phyloP scores from a whole-genome alignment of 2,329 filamentous ascomycete species.

The Claviceps quebecensis region DNA sequence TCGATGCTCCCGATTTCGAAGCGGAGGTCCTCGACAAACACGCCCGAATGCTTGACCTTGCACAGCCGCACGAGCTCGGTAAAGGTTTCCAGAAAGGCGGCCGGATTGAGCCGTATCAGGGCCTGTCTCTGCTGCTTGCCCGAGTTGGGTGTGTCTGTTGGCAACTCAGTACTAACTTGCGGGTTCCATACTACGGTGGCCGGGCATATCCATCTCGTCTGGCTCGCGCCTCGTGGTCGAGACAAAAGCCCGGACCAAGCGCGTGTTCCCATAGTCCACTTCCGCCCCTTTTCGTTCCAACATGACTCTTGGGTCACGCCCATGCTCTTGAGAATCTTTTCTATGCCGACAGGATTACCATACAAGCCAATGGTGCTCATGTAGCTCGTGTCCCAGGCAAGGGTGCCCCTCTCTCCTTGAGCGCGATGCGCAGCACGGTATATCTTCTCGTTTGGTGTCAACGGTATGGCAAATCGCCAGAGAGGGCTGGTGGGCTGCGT shows the following conservation, averaged over 20 bases:
- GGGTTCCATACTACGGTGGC: conserved; percentile 65
- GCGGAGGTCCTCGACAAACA: conserved; percentile 54
- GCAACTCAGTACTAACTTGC: conserved; percentile 12
- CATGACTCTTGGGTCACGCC: conserved; percentile 45
- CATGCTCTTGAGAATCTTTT: conserved; percentile 50
- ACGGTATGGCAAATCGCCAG: conserved; percentile 81
- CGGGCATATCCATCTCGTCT: conserved; percentile 50
- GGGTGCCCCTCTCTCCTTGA: conserved; percentile 56
- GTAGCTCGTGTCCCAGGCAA: conserved; percentile 92
- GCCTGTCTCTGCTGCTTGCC: conserved; percentile 28
- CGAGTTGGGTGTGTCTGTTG: conserved; percentile 11
- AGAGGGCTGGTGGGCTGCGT: conserved; percentile 61
- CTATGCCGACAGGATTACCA: conserved; percentile 49
- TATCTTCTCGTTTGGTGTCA: conserved; percentile 78
- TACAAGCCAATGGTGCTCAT: conserved; percentile 73
- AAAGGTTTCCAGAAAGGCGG: conserved; percentile 60
- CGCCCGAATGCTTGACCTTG: conserved; percentile 45
- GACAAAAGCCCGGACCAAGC: conserved; percentile 36
- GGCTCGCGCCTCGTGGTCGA: conserved; percentile 36
- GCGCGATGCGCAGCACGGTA: conserved; percentile 80
- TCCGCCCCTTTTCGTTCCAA: conserved; percentile 50
- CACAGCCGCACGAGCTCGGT: conserved; percentile 42
- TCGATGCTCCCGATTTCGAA: conserved; percentile 52
- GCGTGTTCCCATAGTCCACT: conserved; percentile 49
- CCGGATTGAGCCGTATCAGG: conserved; percentile 69